phyloP scores from a whole-genome alignment of 1,139 yeast genomes.

The Saccharomyces hybrid region DNA sequence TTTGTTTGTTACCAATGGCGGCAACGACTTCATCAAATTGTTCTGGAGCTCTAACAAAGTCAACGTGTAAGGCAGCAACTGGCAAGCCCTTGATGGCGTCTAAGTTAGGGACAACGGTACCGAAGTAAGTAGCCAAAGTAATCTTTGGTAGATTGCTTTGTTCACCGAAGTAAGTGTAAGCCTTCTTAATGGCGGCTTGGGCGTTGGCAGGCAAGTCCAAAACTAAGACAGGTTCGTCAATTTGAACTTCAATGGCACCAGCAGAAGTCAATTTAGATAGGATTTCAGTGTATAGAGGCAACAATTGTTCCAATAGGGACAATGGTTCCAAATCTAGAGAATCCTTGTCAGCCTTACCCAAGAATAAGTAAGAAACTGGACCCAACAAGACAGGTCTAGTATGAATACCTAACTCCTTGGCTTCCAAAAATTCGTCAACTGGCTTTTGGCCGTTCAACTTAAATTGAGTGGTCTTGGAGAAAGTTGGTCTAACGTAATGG shows the following conservation, averaged over 20 bases:
- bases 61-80: constrained; percentile 93
- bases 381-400: constrained; percentile 97
- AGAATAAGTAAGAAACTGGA: constrained; percentile 88
- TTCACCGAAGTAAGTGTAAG: constrained; percentile 43
- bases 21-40: constrained; percentile 80
- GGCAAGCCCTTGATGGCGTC: constrained; percentile 81
- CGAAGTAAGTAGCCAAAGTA: constrained; percentile 86
- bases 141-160: constrained; percentile 66
- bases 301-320: constrained; percentile 72
- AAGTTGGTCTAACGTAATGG: constrained; percentile 99
- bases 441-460: constrained; percentile 95
- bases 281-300: constrained; percentile 88
- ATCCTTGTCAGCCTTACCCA: constrained; percentile 98
- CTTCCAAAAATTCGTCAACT: constrained; percentile 94
- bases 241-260: constrained; percentile 92
- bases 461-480: constrained; percentile 90
- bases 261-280: constrained; percentile 82
- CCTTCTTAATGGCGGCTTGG: constrained; percentile 78
- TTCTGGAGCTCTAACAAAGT: constrained; percentile 92
- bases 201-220: constrained; percentile 83
- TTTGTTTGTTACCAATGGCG: constrained; percentile 59
- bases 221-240: constrained; percentile 95
- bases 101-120: constrained; percentile 96
- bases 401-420: constrained; percentile 89
- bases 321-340: constrained; percentile 92